Conservation (phyloP, 2,329 filamentous ascomycete genomes). For the Phyllosticta ampelicida region DNA sequence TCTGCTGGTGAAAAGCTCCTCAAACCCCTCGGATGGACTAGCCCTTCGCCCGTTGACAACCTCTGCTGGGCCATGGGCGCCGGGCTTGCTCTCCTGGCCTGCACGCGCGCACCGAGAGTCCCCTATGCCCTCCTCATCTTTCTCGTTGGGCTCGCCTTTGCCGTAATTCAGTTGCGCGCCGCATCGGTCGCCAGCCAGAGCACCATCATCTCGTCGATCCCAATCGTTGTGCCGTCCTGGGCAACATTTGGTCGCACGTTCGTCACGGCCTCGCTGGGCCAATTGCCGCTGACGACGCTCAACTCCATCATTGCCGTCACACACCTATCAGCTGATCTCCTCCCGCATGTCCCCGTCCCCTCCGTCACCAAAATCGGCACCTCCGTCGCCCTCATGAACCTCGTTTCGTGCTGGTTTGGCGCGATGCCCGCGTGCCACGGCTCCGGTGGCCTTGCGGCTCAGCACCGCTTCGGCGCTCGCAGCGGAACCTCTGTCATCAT, state of each 20-base stretch:
- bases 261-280: conserved; percentile 63
- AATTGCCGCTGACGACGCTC: conserved; percentile 81
- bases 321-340: conserved; percentile 64
- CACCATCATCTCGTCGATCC: conserved; percentile 30
- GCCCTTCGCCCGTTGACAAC: conserved; percentile 62
- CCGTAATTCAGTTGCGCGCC: conserved; percentile 33
- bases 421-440: conserved; percentile 95
- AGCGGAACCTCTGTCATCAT: conserved; percentile 76
- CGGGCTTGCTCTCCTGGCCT: conserved; percentile 59
- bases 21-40: conserved; percentile 55
- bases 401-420: conserved; percentile 80
- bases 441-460: conserved; percentile 79
- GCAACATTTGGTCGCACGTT: conserved; percentile 43
- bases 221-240: conserved; percentile 34
- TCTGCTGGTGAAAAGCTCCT: conserved; percentile 63
- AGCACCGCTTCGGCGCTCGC: conserved; percentile 83
- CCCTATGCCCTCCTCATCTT: conserved; percentile 74
- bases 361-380: conserved; percentile 63
- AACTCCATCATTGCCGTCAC: conserved; percentile 87
- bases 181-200: conserved; percentile 10
- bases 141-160: conserved; percentile 54
- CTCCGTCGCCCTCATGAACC: conserved; percentile 75
- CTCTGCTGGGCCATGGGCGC: conserved; percentile 64
- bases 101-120: conserved; percentile 52
- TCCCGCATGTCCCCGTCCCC: conserved; percentile 51